Evolutionary conservation across 768 basidiomycete species (phyloP).

Genomic region (Glaciozyma martinii): DNA sequence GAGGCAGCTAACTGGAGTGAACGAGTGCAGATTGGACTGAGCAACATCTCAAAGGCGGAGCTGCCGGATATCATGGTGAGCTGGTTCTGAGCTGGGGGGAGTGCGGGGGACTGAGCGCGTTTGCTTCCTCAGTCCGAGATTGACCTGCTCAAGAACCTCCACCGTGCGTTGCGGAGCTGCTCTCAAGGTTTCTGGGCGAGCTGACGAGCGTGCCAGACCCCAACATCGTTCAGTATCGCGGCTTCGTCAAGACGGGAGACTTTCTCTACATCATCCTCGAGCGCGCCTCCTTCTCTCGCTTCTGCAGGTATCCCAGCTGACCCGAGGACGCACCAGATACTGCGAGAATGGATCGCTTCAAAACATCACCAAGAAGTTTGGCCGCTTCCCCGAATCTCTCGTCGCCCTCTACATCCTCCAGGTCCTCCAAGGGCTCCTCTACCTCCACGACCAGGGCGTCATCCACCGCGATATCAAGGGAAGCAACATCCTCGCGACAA

Average conservation of each 20-base stretch:
- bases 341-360: slow-evolving; percentile 98
- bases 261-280: slow-evolving; percentile 95
- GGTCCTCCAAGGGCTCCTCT: slow-evolving; percentile 87
- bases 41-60: slow-evolving; percentile 81
- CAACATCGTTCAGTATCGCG: slow-evolving; percentile 99
- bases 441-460: slow-evolving; percentile 97
- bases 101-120: neutral
- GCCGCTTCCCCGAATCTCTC: slow-evolving; percentile 94
- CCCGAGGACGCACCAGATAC: slow-evolving; percentile 46
- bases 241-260: slow-evolving; percentile 88
- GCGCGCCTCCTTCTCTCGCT: slow-evolving; percentile 44
- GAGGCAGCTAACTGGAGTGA: neutral
- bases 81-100: slow-evolving; percentile 25
- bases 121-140: slow-evolving; percentile 68
- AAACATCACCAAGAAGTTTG: slow-evolving; percentile 90
- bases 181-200: neutral
- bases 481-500: slow-evolving; percentile 95
- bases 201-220: slow-evolving; percentile 52
- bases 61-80: slow-evolving; percentile 92
- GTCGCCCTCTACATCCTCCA: slow-evolving; percentile 96
- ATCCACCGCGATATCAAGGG: slow-evolving; percentile 99
- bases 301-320: neutral
- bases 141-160: slow-evolving; percentile 90
- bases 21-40: neutral
- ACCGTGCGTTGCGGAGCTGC: slow-evolving; percentile 46